These are phyloP conservation scores for Pelargonium fulgidum DNA, from an alignment of 441 rosid species.

Conservation along the genomic window DNA sequence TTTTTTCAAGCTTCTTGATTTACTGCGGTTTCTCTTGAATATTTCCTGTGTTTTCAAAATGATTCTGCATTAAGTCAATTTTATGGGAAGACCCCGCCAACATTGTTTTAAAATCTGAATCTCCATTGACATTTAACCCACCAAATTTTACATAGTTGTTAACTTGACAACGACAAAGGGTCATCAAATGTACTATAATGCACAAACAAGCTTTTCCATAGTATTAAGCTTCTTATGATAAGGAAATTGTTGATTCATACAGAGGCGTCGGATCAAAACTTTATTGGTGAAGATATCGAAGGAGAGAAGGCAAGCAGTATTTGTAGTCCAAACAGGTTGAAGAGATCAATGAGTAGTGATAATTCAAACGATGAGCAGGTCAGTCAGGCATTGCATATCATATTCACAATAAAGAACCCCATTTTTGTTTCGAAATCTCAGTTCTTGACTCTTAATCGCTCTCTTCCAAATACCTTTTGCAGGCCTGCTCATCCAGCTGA, in stretches of 20 bases:
- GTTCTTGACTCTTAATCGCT: neutral
- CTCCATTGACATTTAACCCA: too few species aligned
- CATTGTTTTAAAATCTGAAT: too few species aligned
- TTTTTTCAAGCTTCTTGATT: neutral
- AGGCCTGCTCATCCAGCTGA: neutral
- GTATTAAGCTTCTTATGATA: neutral
- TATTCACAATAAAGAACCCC: neutral
- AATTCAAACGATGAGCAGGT: conserved; percentile 30
- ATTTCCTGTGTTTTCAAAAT: too few species aligned
- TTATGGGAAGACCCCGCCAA: too few species aligned
- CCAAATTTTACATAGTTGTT: neutral
- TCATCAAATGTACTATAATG: too few species aligned
- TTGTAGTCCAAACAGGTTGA: conserved; percentile 34
- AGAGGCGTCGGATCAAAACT: conserved; percentile 45
- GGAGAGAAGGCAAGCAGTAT: conserved; percentile 16
- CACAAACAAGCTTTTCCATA: too few species aligned
- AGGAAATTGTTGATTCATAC: conserved; percentile 12
- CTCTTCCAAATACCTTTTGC: neutral
- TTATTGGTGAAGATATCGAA: conserved; percentile 29
- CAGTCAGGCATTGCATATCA: neutral
- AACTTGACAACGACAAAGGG: neutral
- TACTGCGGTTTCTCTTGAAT: too few species aligned
- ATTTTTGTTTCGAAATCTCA: neutral
- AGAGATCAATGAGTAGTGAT: conserved; percentile 6
- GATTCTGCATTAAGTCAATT: too few species aligned